Percentiles rank a stretch among this genome's conserved stretches.
phyloP scores from a whole-genome alignment of 257 asterid genomes.

The Solanum ahanhuiri region DNA sequence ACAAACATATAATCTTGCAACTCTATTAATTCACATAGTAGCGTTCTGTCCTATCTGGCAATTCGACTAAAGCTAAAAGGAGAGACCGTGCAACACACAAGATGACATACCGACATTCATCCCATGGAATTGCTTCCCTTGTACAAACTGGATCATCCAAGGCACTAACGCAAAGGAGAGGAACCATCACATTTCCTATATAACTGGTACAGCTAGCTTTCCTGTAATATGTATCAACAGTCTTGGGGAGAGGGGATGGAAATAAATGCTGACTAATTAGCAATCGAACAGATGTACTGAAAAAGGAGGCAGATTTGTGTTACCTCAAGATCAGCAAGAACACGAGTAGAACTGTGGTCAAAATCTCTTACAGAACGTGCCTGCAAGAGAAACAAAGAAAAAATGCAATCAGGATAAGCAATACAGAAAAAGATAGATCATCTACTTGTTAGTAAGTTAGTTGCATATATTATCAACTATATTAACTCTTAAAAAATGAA shows the following conservation, averaged over 20 bases:
- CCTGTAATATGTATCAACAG: slow-evolving; percentile 89
- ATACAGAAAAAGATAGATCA: background rate
- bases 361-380: slow-evolving; percentile 68
- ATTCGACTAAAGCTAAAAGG: background rate
- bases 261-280: background rate
- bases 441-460: background rate
- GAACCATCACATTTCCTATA: slow-evolving; percentile 63
- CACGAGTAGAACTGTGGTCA: slow-evolving; percentile 65
- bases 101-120: slow-evolving; percentile 60
- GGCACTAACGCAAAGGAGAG: slow-evolving; percentile 80
- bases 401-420: background rate
- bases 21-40: background rate
- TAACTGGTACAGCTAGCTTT: slow-evolving; percentile 61
- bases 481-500: background rate
- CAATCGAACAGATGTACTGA: background rate
- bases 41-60: background rate
- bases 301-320: slow-evolving; percentile 1
- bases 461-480: background rate
- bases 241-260: slow-evolving; percentile 21
- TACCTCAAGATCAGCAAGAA: slow-evolving; percentile 78
- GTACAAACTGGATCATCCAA: slow-evolving; percentile 94
- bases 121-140: slow-evolving; percentile 91
- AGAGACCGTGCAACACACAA: background rate
- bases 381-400: slow-evolving; percentile 20
- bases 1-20: background rate